Percentiles rank a stretch among this genome's conserved stretches.
phyloP scores from a whole-genome alignment of 306 rosid species.

The Gillenia trifoliata region DNA sequence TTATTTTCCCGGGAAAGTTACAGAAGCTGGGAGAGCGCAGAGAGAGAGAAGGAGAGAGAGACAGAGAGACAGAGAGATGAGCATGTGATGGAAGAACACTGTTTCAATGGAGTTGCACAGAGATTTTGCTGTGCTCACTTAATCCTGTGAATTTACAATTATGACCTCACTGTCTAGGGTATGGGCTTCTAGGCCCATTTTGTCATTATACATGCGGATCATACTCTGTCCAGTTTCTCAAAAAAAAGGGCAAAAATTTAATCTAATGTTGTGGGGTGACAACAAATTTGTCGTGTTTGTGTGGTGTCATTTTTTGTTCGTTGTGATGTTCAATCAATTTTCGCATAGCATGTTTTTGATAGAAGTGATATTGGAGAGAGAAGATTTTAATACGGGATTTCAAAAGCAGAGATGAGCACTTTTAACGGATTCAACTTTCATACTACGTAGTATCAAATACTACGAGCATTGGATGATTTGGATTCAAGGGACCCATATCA shows the following conservation, averaged over 20 bases:
- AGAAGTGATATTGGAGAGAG: not conserved
- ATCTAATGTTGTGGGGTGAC: not conserved
- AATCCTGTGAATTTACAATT: not conserved
- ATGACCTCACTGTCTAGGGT: not conserved
- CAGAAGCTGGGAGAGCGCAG: not conserved
- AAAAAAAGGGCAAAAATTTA: too few species aligned
- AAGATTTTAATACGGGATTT: too few species aligned
- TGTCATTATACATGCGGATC: not conserved
- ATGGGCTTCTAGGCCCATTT: conserved; percentile 4
- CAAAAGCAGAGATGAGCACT: not conserved
- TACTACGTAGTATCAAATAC: too few species aligned
- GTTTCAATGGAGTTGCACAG: not conserved
- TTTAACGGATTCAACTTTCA: too few species aligned
- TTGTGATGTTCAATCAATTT: not conserved
- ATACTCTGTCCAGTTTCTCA: not conserved
- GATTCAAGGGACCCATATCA: too few species aligned
- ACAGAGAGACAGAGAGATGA: not conserved
- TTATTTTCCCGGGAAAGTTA: conserved; percentile 31
- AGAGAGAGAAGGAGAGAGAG: not conserved
- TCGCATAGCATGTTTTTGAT: too few species aligned
- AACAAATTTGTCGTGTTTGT: not conserved
- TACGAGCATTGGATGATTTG: too few species aligned
- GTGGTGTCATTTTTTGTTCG: not conserved
- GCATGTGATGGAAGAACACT: conserved; percentile 14
- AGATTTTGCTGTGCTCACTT: not conserved